phyloP scores from a whole-genome alignment of 192 early-diverging fungal species.

The Coemansia sp. region DNA sequence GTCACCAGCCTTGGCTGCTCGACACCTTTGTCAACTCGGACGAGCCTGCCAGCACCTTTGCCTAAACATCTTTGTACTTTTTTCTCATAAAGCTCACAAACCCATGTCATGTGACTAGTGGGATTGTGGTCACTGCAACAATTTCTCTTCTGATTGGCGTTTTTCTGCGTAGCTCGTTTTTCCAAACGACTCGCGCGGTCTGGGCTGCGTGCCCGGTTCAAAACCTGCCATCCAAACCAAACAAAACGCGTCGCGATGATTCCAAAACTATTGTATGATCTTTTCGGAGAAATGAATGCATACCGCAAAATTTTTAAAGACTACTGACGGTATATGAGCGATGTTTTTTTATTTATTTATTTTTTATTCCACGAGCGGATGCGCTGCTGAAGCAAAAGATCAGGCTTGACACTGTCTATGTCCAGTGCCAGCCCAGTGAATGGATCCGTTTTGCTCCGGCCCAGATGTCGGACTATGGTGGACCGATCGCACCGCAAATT shows the following conservation, averaged over 20 bases:
- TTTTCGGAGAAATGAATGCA: conserved; percentile 17
- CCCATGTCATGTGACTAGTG: too few species aligned
- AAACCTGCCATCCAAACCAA: not conserved
- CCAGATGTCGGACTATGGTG: conserved; percentile 24
- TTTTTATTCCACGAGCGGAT: conserved; percentile 15
- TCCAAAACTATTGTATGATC: conserved; percentile 14
- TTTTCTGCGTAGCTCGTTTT: not conserved
- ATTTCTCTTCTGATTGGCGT: not conserved
- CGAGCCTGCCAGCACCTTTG: not conserved
- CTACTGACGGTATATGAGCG: conserved; percentile 45
- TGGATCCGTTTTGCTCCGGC: conserved; percentile 14
- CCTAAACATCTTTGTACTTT: conserved; percentile 4
- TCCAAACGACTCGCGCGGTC: not conserved
- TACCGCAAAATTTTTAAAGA: conserved; percentile 18
- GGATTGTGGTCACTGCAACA: not conserved
- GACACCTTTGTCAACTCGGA: conserved; percentile 47
- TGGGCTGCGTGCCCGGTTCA: not conserved
- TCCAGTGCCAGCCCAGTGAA: conserved; percentile 28
- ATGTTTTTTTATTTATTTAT: conserved; percentile 6
- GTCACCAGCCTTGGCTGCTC: conserved; percentile 30
- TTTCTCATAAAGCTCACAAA: too few species aligned
- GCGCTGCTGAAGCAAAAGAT: conserved; percentile 14
- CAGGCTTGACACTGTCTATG: conserved; percentile 6
- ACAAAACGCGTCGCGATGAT: conserved; percentile 38
- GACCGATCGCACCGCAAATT: conserved; percentile 16